Conservation (phyloP, 306 rosid genomes). For the Dryas octopetala region DNA sequence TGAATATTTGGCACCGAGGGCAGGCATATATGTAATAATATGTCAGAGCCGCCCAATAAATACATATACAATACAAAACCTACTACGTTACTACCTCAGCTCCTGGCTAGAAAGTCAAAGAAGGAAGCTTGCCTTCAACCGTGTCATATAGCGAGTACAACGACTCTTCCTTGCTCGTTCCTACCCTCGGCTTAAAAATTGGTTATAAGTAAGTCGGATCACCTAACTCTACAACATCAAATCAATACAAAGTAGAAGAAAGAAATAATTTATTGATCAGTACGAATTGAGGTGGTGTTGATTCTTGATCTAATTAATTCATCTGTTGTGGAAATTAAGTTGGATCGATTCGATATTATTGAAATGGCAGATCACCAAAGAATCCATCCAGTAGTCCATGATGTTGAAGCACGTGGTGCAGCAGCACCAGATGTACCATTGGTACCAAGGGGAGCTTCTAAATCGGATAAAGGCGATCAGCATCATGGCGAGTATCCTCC, state of each 20-base stretch:
- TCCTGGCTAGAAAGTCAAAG: background rate
- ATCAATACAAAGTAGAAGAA: background rate
- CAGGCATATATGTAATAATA: too few relatives aligned
- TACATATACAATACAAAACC: background rate
- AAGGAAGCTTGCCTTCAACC: conserved; percentile 1
- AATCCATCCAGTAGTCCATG: conserved; percentile 56
- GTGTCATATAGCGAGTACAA: background rate
- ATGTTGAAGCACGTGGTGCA: conserved; percentile 50
- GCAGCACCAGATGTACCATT: conserved; percentile 53
- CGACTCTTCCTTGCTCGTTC: background rate
- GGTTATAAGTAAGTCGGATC: too few relatives aligned
- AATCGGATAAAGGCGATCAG: conserved; percentile 42
- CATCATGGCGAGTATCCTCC: conserved; percentile 23
- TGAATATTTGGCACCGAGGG: background rate
- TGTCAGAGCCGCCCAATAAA: background rate
- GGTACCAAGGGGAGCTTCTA: conserved; percentile 35
- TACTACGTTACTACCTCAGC: background rate
- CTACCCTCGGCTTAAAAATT: too few relatives aligned
- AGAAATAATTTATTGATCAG: too few relatives aligned
- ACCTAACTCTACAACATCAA: background rate
- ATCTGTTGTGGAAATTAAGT: background rate
- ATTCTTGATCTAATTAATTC: too few relatives aligned
- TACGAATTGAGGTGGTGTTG: too few relatives aligned
- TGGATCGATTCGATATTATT: background rate
- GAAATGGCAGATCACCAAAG: conserved; percentile 66